Base-by-base conservation (phyloP, 495 filamentous ascomycete species). In the Lasiosphaeris hirsuta region DNA sequence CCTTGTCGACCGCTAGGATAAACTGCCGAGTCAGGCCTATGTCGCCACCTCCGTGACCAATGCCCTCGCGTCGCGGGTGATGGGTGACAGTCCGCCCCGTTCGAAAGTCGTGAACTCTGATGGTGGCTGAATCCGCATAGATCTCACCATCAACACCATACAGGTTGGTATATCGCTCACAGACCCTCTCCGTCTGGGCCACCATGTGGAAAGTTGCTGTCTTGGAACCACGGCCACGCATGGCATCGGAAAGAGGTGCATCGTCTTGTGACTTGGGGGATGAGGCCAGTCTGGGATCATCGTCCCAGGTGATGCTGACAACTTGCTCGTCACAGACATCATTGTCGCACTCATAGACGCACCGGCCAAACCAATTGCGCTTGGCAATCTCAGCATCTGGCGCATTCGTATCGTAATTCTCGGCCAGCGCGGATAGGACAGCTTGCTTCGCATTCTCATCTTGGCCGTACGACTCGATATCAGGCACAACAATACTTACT, bases 201-300 rank as follows among this genome's bases (percentile, higher is more conserved):
- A 92, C 86, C 94, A 97, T 97, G 68, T 96, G 93, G 70, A 97
- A 88, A 6, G 82, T 83, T 0, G 95, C 94, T 13, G 85, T 91
- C 71, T 97, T 97, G 10, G 89, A 82, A 7, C 83, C 85, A 51
- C 83, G 81, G 36, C 75, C 76, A 10, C 63, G 62, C 17, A 69
- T 48, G 1, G 55, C 46, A 30, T 65, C 67, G 1, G 51, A 42
- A 19, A 47, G 33, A 23, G 3, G 49, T 13, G 30, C 18, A 7
- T 6, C 19, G 30, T 30, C 17, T 23, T 8, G 1, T n/a, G 23
- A 3, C 9, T 18, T 3, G 49, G 41, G 44, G 14, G 14, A 54
- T 14, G 3, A 42, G 13, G 34, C 39, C 33, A 19, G 52, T 17
- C 79, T 43, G 0, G 76, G 76, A 54, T 88, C 84, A 18, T 88